A percentile compares a stretch with the other conserved stretches of the same genome.
Evolutionary conservation across 805 yeast genomes (phyloP).

Genomic region (Yamadazyma sp.): DNA sequence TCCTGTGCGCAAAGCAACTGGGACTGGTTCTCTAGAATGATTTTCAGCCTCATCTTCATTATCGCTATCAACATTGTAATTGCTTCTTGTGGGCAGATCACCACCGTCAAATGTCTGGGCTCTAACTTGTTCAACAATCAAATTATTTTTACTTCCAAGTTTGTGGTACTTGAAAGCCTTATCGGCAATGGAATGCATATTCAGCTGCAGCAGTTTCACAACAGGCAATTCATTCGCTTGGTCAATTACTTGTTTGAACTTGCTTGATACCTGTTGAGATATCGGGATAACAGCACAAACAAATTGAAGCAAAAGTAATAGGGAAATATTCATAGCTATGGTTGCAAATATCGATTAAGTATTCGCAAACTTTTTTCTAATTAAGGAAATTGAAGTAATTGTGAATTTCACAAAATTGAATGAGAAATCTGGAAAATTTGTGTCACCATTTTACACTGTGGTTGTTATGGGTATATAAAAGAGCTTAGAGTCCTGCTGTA

Average conservation of each 20-base stretch:
- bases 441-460: too few species aligned
- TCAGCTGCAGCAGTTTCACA: slow-evolving; percentile 7
- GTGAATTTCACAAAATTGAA: not conserved
- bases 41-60: not conserved
- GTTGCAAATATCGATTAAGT: slow-evolving; percentile 7
- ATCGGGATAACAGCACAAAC: slow-evolving; percentile 6
- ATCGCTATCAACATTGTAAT: not conserved
- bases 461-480: too few species aligned
- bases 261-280: slow-evolving; percentile 7
- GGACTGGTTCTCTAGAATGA: not conserved
- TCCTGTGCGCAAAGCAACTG: too few species aligned
- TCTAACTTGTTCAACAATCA: slow-evolving; percentile 11
- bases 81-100: too few species aligned
- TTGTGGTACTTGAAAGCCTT: slow-evolving; percentile 9
- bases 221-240: not conserved
- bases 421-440: too few species aligned
- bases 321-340: slow-evolving; percentile 3
- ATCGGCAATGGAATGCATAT: slow-evolving; percentile 5
- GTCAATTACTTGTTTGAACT: slow-evolving; percentile 4
- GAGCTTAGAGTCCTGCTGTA: too few species aligned
- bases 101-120: not conserved
- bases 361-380: too few species aligned
- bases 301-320: slow-evolving; percentile 4
- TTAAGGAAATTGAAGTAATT: not conserved
- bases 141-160: slow-evolving; percentile 9